A percentile compares a stretch with the other conserved stretches of the same genome.
Evolutionary conservation across 345 rosid genomes (phyloP).

Genomic region (Salix brachista): DNA sequence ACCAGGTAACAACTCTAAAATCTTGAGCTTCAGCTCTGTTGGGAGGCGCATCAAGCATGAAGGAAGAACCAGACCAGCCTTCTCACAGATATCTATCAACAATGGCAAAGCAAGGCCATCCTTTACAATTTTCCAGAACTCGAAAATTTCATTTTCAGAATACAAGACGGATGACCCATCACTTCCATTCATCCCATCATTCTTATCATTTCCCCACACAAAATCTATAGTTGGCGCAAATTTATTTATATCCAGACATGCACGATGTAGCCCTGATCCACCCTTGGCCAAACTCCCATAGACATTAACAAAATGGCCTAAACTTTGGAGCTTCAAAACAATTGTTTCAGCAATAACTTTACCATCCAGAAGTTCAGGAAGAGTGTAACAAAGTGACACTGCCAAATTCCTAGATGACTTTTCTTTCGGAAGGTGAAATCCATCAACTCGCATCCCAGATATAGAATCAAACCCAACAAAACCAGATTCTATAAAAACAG

Average conservation of each 20-base stretch:
- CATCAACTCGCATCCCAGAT: conserved; percentile 36
- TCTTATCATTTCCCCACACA: conserved; percentile 23
- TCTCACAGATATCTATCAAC: conserved; percentile 54
- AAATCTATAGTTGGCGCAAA: conserved; percentile 38
- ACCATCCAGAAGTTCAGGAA: conserved; percentile 39
- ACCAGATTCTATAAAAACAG: conserved; percentile 68
- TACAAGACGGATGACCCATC: background rate
- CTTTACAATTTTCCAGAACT: conserved; percentile 70
- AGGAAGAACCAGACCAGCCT: conserved; percentile 45
- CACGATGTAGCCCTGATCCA: conserved; percentile 28
- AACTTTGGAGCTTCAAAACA: conserved; percentile 42
- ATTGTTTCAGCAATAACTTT: conserved; percentile 30
- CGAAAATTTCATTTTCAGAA: background rate
- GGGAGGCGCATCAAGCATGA: conserved; percentile 61
- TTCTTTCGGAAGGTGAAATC: conserved; percentile 41
- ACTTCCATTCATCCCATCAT: conserved; percentile 3
- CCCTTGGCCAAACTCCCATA: conserved; percentile 45
- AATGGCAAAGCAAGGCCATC: conserved; percentile 62
- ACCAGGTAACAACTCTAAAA: conserved; percentile 57
- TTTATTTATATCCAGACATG: conserved; percentile 42
- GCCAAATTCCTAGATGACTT: conserved; percentile 29
- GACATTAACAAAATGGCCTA: conserved; percentile 47
- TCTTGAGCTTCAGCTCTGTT: conserved; percentile 56
- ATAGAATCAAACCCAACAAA: conserved; percentile 42
- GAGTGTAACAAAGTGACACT: conserved; percentile 48